Evolutionary conservation across 306 rosid species (phyloP).

Genomic region (Cucurbita pepo): DNA sequence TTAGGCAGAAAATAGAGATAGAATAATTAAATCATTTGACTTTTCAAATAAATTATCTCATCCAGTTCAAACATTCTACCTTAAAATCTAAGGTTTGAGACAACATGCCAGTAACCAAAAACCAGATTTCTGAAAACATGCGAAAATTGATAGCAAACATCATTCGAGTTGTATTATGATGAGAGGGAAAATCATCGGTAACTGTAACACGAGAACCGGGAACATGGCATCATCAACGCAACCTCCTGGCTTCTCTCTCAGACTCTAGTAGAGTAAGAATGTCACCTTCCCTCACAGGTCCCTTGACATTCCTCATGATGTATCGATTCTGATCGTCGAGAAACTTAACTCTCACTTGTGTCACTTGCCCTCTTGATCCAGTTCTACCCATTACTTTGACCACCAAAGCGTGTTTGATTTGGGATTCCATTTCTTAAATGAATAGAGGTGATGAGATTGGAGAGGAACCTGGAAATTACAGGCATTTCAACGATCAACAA

Average conservation of each 20-base stretch:
- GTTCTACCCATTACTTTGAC: too few relatives aligned
- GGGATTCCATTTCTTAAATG: slow-evolving; percentile 3
- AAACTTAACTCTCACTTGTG: too few relatives aligned
- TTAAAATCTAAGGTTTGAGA: not conserved
- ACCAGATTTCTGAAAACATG: not conserved
- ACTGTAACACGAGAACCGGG: not conserved
- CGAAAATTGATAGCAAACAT: not conserved
- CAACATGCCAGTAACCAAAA: not conserved
- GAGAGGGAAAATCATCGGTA: not conserved
- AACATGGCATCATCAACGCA: not conserved
- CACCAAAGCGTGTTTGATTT: not conserved
- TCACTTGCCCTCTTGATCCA: too few relatives aligned
- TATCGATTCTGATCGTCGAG: too few relatives aligned
- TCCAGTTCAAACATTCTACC: not conserved
- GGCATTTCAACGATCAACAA: too few relatives aligned
- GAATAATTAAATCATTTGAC: not conserved
- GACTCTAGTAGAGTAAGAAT: not conserved
- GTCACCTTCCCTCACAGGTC: too few relatives aligned
- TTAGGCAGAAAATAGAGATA: too few relatives aligned
- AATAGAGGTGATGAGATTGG: not conserved
- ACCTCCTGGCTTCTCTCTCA: slow-evolving; percentile 8
- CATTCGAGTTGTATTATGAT: not conserved
- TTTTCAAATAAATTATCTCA: not conserved
- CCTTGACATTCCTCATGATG: too few relatives aligned
- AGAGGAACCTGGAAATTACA: not conserved